Conservation (phyloP, 208 protist species). For the Perkinsela sp. region DNA sequence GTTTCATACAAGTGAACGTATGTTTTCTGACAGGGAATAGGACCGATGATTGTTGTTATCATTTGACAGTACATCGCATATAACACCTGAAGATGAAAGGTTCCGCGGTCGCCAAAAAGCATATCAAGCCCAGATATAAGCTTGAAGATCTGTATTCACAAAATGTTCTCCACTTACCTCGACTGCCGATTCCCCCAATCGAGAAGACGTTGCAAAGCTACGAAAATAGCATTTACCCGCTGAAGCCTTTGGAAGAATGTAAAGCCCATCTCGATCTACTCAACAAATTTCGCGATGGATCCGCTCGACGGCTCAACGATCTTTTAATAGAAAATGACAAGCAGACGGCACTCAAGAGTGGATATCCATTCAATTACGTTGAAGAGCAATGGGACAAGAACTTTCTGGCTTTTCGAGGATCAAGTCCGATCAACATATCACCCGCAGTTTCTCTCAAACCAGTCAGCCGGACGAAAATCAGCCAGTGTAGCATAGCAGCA, state of each 20-base stretch:
- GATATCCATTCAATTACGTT: constrained; percentile 29
- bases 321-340: constrained; percentile 21
- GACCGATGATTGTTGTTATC: too few relatives aligned
- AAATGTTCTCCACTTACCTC: constrained; percentile 37
- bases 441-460: constrained; percentile 21
- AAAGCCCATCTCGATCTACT: constrained; percentile 23
- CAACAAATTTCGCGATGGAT: constrained; percentile 19
- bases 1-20: too few relatives aligned
- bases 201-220: constrained; percentile 22
- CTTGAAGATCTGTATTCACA: constrained; percentile 4
- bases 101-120: too few relatives aligned
- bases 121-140: too few relatives aligned
- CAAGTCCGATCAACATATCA: constrained; percentile 34
- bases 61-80: too few relatives aligned
- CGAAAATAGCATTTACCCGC: constrained; percentile 11
- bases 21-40: too few relatives aligned
- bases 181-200: constrained; percentile 32
- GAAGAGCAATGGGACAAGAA: constrained; percentile 16
- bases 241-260: constrained; percentile 16
- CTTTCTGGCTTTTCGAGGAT: constrained; percentile 18
- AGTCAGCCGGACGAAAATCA: neutral
- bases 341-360: constrained; percentile 9
- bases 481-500: neutral
- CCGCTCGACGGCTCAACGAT: constrained; percentile 21
- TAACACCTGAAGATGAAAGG: too few relatives aligned